Base-by-base conservation (phyloP, 257 asterid genomes). In the Gardenia jasminoides region DNA sequence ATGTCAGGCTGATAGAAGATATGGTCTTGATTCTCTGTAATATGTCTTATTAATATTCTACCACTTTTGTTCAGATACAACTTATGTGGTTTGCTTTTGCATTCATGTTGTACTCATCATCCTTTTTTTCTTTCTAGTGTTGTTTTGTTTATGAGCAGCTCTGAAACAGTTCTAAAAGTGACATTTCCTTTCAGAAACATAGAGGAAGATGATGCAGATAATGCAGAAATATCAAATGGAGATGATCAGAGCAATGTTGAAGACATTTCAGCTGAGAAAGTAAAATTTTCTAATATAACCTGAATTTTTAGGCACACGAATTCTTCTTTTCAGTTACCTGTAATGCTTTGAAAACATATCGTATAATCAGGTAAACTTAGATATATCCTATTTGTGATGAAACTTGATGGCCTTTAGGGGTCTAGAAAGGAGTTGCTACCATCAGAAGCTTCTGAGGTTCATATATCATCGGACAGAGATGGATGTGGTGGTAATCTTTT, bases 191-290 rank as follows among this genome's bases (percentile, higher is more conserved):
- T 85, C 88, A 96, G 99, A 85, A 90, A 94, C 85, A 83, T 93
- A 3, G 97, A 96, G 80, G 98, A 91, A 79, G 94, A 58, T 86
- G 97, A 83, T 83, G 78, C 87, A 79, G 94, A 58, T 86, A 96
- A 83, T 83, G 79, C 86, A 75, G 92, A 80, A 62, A 70, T 75
- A 70, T 82, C 87, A 78, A 84, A 84, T 80, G 89, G 82, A 78
- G 83, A 81, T 48, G 89, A 85, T 80, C 91, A 84, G 86, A 83
- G 59, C 67, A 84, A 84, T 79, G 84, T 66, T 75, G 96, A 86
- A 79, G 77, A 84, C 76, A 67, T 91, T 83, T 82, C 94, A 50
- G 72, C 87, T 76, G 93, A 88, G 87, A 92, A 89, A 80, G 93
- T 86, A 86, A 84, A 82, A 83, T 80, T 83, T 77, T 48, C 58